phyloP scores from a whole-genome alignment of 2,329 filamentous ascomycete genomes.

The Pyrenochaeta sp. region DNA sequence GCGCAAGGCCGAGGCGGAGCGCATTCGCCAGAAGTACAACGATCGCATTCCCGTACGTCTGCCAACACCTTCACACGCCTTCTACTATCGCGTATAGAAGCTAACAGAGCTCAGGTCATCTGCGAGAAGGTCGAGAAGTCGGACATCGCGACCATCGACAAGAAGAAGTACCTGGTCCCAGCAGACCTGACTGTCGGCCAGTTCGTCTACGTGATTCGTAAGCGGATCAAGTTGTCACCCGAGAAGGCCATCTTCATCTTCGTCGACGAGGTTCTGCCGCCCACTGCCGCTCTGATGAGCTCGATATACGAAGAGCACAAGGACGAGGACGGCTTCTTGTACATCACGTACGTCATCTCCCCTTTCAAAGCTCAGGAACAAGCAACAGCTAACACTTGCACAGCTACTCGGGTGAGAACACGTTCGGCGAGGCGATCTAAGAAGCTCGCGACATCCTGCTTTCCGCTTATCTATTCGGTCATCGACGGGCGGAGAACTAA shows the following conservation, averaged over 20 bases:
- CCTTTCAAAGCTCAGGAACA: not conserved
- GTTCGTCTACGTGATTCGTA: slow-evolving; percentile 99
- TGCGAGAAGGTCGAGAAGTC: slow-evolving; percentile 99
- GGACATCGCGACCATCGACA: slow-evolving; percentile 99
- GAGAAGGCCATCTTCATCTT: slow-evolving; percentile 99
- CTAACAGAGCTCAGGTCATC: slow-evolving; percentile 75
- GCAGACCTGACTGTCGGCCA: slow-evolving; percentile 98
- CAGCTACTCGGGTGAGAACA: slow-evolving; percentile 98
- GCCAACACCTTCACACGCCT: slow-evolving; percentile 8
- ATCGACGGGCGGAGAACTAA: slow-evolving; percentile 34
- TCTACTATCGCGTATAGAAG: slow-evolving; percentile 6
- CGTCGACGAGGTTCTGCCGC: slow-evolving; percentile 96
- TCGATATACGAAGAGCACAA: slow-evolving; percentile 99
- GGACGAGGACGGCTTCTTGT: slow-evolving; percentile 86
- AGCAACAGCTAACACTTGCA: slow-evolving; percentile 28
- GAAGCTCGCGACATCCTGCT: slow-evolving; percentile 14
- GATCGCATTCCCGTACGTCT: slow-evolving; percentile 94
- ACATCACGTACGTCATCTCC: slow-evolving; percentile 79
- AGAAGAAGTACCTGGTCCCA: slow-evolving; percentile 99
- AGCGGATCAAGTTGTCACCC: slow-evolving; percentile 98
- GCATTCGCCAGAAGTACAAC: slow-evolving; percentile 98
- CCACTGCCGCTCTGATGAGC: slow-evolving; percentile 97
- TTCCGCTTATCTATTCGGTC: slow-evolving; percentile 27
- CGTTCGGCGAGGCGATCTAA: slow-evolving; percentile 73
- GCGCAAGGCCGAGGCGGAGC: slow-evolving; percentile 99